A percentile compares a stretch with the other conserved stretches of the same genome.
These are phyloP conservation scores for Phytophthora cryptogea DNA, from an alignment of 352 stramenopile species.

Conservation along the genomic window DNA sequence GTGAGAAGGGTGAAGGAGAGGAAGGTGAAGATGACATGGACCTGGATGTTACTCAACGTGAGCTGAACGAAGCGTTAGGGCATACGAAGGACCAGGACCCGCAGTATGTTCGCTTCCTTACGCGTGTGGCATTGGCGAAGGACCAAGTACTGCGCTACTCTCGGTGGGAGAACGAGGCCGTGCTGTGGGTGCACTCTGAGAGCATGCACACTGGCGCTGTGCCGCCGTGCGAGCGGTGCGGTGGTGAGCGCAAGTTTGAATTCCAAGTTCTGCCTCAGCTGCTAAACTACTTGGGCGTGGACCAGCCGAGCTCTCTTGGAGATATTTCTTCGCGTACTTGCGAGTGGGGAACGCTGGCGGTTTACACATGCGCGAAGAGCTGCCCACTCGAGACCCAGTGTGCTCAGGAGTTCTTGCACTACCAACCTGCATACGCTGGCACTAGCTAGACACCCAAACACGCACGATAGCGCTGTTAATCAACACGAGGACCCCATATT, in stretches of 20 bases:
- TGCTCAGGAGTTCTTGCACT: slow-evolving; percentile 77
- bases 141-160: slow-evolving; percentile 90
- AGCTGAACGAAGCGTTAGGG: slow-evolving; percentile 75
- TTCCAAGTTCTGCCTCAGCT: slow-evolving; percentile 96
- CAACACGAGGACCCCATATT: slow-evolving; percentile 35
- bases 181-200: slow-evolving; percentile 90
- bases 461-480: slow-evolving; percentile 12
- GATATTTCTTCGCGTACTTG: slow-evolving; percentile 66
- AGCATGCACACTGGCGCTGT: slow-evolving; percentile 48
- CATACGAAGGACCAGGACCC: slow-evolving; percentile 68
- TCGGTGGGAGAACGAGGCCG: slow-evolving; percentile 83
- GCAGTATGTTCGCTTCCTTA: slow-evolving; percentile 83
- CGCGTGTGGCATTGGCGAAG: slow-evolving; percentile 78
- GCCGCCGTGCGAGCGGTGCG: slow-evolving; percentile 83
- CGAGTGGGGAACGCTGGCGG: slow-evolving; percentile 92
- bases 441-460: slow-evolving; percentile 11
- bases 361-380: slow-evolving; percentile 93
- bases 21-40: slow-evolving; percentile 72
- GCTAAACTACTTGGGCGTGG: slow-evolving; percentile 90
- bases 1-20: slow-evolving; percentile 22
- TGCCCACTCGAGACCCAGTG: slow-evolving; percentile 68
- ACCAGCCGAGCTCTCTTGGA: slow-evolving; percentile 61
- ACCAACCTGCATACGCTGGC: slow-evolving; percentile 71
- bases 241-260: slow-evolving; percentile 89
- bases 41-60: slow-evolving; percentile 76